phyloP scores from a whole-genome alignment of 192 early-diverging fungal genomes.

The Coemansia sp. region DNA sequence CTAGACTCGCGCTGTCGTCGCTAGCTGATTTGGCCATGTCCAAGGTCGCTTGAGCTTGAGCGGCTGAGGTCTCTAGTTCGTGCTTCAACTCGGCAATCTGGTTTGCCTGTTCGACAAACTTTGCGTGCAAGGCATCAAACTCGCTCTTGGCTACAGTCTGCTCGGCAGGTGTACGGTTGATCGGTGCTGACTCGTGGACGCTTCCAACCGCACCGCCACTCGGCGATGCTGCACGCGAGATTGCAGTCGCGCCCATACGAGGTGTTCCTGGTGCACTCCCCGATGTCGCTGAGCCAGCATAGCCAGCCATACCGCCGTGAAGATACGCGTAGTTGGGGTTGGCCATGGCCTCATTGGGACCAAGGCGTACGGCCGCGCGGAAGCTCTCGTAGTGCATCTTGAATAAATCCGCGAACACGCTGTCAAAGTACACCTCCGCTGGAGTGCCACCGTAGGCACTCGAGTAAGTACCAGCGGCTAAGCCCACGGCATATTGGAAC shows the following conservation, averaged over 20 bases:
- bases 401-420: conserved; percentile 83
- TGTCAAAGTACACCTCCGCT: conserved; percentile 81
- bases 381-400: conserved; percentile 78
- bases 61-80: conserved; percentile 17
- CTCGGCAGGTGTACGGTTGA: conserved; percentile 14
- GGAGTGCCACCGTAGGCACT: conserved; percentile 66
- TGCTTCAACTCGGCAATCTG: conserved; percentile 32
- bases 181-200: neutral
- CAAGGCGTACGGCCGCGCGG: conserved; percentile 30
- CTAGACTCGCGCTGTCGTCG: conserved; percentile 2
- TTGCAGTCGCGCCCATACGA: conserved; percentile 14
- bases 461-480: conserved; percentile 66
- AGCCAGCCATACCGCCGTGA: conserved; percentile 40
- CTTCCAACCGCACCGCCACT: conserved; percentile 10
- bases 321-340: conserved; percentile 47
- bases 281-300: conserved; percentile 19
- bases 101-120: conserved; percentile 28
- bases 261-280: conserved; percentile 44
- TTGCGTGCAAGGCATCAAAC: conserved; percentile 29
- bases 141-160: conserved; percentile 30
- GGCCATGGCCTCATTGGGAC: conserved; percentile 24
- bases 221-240: conserved; percentile 41
- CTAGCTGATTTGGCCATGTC: neutral
- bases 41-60: neutral
- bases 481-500: conserved; percentile 72